These are phyloP conservation scores for Neohortaea acidophila DNA, from an alignment of 495 filamentous ascomycete genomes.

Conservation along the genomic window DNA sequence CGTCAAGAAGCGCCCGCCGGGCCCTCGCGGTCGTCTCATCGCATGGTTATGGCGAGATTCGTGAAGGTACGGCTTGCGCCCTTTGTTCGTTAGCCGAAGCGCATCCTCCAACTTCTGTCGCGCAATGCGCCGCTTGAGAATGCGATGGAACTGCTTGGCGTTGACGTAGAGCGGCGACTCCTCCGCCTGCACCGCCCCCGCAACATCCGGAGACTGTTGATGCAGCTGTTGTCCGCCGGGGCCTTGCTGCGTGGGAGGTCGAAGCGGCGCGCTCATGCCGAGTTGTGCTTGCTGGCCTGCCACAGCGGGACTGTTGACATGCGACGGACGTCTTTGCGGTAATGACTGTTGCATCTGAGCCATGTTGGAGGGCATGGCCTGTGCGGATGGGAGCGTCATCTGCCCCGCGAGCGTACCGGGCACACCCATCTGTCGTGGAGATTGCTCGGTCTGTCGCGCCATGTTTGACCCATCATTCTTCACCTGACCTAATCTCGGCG, in stretches of 20 bases:
- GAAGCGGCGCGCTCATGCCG: constrained; percentile 22
- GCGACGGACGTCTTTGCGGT: constrained; percentile 40
- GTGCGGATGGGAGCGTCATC: constrained; percentile 10
- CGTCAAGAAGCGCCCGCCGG: constrained; percentile 92
- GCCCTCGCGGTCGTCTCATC: constrained; percentile 88
- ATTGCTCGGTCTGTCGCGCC: constrained; percentile 37
- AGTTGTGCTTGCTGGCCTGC: constrained; percentile 33
- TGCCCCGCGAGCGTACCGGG: constrained; percentile 22
- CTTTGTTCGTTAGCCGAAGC: constrained; percentile 80
- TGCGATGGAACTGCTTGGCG: constrained; percentile 96
- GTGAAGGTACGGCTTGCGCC: constrained; percentile 91
- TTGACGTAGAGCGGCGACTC: constrained; percentile 96
- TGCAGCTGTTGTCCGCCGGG: constrained; percentile 39
- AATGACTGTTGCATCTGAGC: constrained; percentile 23
- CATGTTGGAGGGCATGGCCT: constrained; percentile 14
- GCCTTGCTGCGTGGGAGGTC: constrained; percentile 18
- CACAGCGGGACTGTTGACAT: constrained; percentile 45
- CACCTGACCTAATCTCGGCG: constrained; percentile 44
- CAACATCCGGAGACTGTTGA: constrained; percentile 71
- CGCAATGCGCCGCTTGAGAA: constrained; percentile 83
- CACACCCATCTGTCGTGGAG: constrained; percentile 38
- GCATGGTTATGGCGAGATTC: constrained; percentile 99
- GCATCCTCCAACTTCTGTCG: constrained; percentile 87
- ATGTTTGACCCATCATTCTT: constrained; percentile 33
- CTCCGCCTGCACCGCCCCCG: constrained; percentile 52